Conservation (phyloP, 129 eudicot species). For the Saussurea involucrata region DNA sequence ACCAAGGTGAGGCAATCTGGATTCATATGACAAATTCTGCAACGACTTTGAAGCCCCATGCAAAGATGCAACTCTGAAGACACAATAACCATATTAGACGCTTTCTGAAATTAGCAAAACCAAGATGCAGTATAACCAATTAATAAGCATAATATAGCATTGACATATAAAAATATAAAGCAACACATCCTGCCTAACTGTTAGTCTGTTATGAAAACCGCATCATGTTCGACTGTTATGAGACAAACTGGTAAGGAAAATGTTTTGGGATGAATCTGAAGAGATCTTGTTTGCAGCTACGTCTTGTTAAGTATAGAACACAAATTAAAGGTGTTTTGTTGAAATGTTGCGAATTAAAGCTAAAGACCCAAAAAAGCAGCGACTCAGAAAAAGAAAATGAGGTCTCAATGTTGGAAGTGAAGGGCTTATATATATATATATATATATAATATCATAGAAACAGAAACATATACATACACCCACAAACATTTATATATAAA, state of each 20-base stretch:
- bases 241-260: neutral
- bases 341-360: no score
- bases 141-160: slow-evolving; percentile 1
- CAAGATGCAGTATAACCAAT: neutral
- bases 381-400: neutral
- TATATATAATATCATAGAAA: no score
- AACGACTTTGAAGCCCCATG: slow-evolving; percentile 66
- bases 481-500: neutral
- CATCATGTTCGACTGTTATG: neutral
- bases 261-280: neutral
- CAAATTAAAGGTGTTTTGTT: no score
- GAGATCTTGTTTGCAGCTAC: neutral
- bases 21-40: slow-evolving; percentile 65
- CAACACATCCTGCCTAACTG: neutral
- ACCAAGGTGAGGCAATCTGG: slow-evolving; percentile 61
- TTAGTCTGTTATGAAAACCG: no score
- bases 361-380: neutral
- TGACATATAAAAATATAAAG: no score
- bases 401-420: neutral
- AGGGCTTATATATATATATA: neutral
- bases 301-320: neutral
- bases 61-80: slow-evolving; percentile 83
- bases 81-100: slow-evolving; percentile 11
- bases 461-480: neutral
- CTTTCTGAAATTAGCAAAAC: slow-evolving; percentile 4